Conservation (phyloP, 2,329 filamentous ascomycete genomes). For the Trichothecium sympodiale region DNA sequence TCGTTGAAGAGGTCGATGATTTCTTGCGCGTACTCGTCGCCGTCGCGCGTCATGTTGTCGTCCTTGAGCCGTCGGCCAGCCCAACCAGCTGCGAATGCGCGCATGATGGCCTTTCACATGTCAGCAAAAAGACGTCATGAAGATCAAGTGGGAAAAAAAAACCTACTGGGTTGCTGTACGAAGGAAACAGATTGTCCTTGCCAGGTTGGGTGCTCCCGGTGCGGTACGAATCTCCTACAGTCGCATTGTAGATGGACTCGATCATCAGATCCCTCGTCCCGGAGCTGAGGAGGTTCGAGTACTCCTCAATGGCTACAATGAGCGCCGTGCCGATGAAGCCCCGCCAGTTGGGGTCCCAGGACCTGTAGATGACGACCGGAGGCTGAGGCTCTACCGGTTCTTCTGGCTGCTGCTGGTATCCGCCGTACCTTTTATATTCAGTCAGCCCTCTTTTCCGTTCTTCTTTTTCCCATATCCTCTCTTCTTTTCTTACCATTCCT, state of each 20-base stretch:
- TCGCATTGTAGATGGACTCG: slow-evolving; percentile 41
- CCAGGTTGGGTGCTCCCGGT: slow-evolving; percentile 41
- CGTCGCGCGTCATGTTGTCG: slow-evolving; percentile 45
- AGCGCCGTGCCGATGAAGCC: slow-evolving; percentile 51
- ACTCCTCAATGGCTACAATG: slow-evolving; percentile 49
- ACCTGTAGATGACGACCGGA: slow-evolving; percentile 43
- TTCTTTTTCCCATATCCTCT: no score
- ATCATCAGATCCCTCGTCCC: slow-evolving; percentile 32
- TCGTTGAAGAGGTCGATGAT: slow-evolving; percentile 45
- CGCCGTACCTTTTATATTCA: slow-evolving; percentile 17
- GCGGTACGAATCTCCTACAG: slow-evolving; percentile 48
- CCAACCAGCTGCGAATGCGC: slow-evolving; percentile 50
- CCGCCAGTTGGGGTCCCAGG: slow-evolving; percentile 55
- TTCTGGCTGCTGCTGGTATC: slow-evolving; percentile 43
- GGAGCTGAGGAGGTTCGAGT: slow-evolving; percentile 30
- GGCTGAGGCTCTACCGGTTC: slow-evolving; percentile 38
- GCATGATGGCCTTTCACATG: slow-evolving; percentile 38
- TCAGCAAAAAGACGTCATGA: no score
- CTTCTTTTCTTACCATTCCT: slow-evolving; percentile 47
- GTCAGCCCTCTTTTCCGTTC: no score
- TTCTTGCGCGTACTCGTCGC: slow-evolving; percentile 43
- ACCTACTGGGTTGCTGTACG: slow-evolving; percentile 48
- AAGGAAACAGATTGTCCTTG: slow-evolving; percentile 49
- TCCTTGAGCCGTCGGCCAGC: slow-evolving; percentile 41
- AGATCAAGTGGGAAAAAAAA: no score